Evolutionary conservation across 768 basidiomycete genomes (phyloP).

Genomic region (Panus rudis): DNA sequence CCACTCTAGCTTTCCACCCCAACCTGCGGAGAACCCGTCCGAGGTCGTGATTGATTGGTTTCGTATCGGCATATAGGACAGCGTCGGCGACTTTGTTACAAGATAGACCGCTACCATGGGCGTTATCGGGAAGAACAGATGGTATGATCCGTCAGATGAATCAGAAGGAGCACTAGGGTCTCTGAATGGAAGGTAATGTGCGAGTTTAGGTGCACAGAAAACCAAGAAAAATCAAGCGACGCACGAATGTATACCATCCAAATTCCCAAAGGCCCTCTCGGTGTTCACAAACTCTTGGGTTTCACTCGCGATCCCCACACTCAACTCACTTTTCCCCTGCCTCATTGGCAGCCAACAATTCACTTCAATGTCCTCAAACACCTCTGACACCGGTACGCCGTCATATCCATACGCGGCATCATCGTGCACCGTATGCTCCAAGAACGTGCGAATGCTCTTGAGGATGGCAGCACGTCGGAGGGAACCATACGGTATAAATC

Average conservation of each 20-base stretch:
- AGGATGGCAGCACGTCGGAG: conserved; percentile 9
- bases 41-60: too few relatives aligned
- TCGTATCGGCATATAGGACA: too few relatives aligned
- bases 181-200: not conserved
- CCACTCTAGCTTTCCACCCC: too few relatives aligned
- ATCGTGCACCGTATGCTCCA: conserved; percentile 10
- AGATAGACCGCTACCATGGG: conserved; percentile 50
- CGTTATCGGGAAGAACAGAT: conserved; percentile 49
- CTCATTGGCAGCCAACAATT: conserved; percentile 40
- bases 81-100: conserved; percentile 16
- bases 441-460: conserved; percentile 23
- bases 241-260: conserved; percentile 43
- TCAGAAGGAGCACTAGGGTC: too few relatives aligned
- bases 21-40: too few relatives aligned
- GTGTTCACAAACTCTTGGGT: conserved; percentile 52
- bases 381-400: too few relatives aligned
- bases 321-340: conserved; percentile 36
- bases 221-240: conserved; percentile 11
- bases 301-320: conserved; percentile 45
- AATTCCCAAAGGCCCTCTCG: conserved; percentile 45
- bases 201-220: not conserved
- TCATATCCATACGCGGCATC: not conserved
- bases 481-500: not conserved
- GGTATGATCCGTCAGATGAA: conserved; percentile 16
- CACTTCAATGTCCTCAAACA: conserved; percentile 27